phyloP scores from a whole-genome alignment of 192 early-diverging fungal genomes.

The Linnemannia schmuckeri region DNA sequence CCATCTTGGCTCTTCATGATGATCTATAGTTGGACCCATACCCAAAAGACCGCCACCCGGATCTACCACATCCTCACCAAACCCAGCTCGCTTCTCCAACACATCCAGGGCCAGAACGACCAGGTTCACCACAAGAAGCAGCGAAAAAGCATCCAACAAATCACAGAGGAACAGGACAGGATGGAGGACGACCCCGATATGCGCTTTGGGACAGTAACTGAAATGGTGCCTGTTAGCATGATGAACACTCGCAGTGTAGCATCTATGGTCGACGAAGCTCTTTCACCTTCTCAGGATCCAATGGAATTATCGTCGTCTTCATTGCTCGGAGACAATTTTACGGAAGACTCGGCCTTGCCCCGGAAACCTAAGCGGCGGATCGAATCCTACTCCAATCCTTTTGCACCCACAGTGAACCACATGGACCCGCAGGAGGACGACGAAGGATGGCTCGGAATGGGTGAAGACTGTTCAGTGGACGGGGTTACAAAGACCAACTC shows the following conservation, averaged over 20 bases:
- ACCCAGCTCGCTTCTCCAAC: conserved; percentile 26
- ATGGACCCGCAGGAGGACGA: conserved; percentile 37
- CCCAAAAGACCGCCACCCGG: conserved; percentile 27
- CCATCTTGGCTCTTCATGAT: conserved; percentile 52
- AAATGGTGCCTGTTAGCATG: conserved; percentile 52
- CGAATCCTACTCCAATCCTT: conserved; percentile 39
- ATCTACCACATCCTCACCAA: conserved; percentile 38
- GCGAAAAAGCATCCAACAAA: conserved; percentile 47
- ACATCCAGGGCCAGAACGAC: conserved; percentile 22
- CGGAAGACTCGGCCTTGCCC: conserved; percentile 10
- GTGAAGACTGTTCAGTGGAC: conserved; percentile 25
- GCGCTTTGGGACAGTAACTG: conserved; percentile 30
- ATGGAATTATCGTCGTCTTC: neutral
- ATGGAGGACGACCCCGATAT: conserved; percentile 49
- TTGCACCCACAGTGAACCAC: conserved; percentile 16
- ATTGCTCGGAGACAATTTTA: neutral
- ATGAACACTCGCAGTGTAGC: conserved; percentile 32
- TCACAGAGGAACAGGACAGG: conserved; percentile 50
- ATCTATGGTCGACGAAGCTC: conserved; percentile 14
- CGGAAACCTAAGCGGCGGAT: conserved; percentile 37
- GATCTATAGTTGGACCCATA: conserved; percentile 49
- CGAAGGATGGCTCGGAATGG: conserved; percentile 44
- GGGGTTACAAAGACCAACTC: conserved; percentile 46
- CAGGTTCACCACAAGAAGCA: conserved; percentile 10
- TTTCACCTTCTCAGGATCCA: neutral